Percentiles rank a stretch among this genome's conserved stretches.
phyloP scores from a whole-genome alignment of 2,329 filamentous ascomycete species.

The Talaromyces albobiverticillius region DNA sequence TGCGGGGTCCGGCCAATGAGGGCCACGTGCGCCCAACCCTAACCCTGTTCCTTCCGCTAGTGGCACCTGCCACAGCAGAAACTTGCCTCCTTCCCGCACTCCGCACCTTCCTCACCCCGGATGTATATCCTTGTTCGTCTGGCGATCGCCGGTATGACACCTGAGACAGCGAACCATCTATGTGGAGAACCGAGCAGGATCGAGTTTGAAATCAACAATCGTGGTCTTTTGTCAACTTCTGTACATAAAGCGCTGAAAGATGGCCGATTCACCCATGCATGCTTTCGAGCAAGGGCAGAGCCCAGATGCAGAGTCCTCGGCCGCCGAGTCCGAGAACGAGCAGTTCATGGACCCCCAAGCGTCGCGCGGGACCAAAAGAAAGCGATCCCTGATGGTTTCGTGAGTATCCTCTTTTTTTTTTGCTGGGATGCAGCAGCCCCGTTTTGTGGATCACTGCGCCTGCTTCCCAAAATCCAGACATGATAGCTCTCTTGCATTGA shows the following conservation, averaged over 20 bases:
- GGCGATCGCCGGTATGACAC: too few relatives aligned
- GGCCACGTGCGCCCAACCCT: neutral
- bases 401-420: conserved; percentile 23
- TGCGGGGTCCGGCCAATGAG: conserved; percentile 8
- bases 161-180: too few relatives aligned
- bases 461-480: too few relatives aligned
- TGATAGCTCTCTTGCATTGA: neutral
- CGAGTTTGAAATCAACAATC: too few relatives aligned
- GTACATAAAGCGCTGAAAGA: conserved; percentile 23
- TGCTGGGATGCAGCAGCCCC: neutral
- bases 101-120: too few relatives aligned
- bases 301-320: conserved; percentile 33
- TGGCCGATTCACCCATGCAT: conserved; percentile 19
- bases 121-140: neutral
- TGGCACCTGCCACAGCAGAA: conserved; percentile 15
- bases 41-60: conserved; percentile 25
- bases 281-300: conserved; percentile 30
- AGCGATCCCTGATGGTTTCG: conserved; percentile 38
- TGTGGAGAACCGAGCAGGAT: too few relatives aligned
- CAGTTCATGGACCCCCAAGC: conserved; percentile 19
- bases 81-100: neutral
- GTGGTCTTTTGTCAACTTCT: too few relatives aligned
- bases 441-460: neutral
- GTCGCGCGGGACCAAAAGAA: conserved; percentile 32
- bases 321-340: conserved; percentile 34